Base-by-base conservation (phyloP, 176 grass and related monocot genomes). In the Oryza australiensis region DNA sequence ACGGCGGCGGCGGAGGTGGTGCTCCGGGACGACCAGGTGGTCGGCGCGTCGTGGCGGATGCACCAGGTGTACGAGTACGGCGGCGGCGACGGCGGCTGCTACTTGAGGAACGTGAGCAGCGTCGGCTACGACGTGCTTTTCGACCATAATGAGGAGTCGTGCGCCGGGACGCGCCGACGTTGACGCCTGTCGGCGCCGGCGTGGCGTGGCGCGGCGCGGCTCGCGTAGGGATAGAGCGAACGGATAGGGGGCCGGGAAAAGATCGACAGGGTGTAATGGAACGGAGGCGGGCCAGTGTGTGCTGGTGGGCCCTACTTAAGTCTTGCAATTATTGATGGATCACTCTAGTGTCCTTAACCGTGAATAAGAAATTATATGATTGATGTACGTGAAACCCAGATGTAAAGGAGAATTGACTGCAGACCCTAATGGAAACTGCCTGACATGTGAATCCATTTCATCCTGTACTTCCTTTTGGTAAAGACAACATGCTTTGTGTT, bases 21-120 rank as follows among this genome's bases (percentile, higher is more conserved):
- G 55, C 82, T 98, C 75, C 90, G 88, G 82, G 95, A 92, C 73
- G 86, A 98, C 70, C 72, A 84, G 80, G 89, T 93, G 57, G 88
- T 70, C 40, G 80, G 82, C 23, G 92, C 88, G 46, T 42, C 94
- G 41, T 92, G 88, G 72, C 74, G 72, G 82, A 95, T 90, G 72
- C 90, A 93, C 72, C 84, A 95, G 73, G 83, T 86, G 75, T 98
- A 93, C 83, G 90, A 38, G 70, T 98, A 95, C 70, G 90, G 92
- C 89, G 86, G 90, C 76, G 91, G 66, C 81, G 87, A 89, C 60
- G 89, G 87, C 41, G 89, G 74, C 9, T 94, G 92, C 87, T 94
- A 94, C 86, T 53, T 69, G 20, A 89, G 92, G 81, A 91, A 91
- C 82, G 92, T 94, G 2, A 94, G 77, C 80, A 89, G 86, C 74